Evolutionary conservation across 495 filamentous ascomycete species (phyloP), one percentile per base, ranked within the genome.

Genomic region (Penicillium angulare): DNA sequence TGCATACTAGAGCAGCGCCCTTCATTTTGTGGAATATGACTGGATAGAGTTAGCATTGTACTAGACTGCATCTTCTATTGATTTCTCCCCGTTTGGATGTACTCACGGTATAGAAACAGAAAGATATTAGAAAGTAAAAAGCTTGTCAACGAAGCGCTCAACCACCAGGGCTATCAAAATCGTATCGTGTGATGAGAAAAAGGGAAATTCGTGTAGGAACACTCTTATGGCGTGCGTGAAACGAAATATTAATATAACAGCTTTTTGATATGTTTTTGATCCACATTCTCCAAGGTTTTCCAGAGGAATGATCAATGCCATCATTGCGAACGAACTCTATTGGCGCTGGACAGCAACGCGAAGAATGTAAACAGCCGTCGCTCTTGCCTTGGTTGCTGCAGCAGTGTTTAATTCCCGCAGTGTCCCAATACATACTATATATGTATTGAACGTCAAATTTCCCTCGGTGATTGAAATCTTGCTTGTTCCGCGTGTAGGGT

Each of bases 1-100:
- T 64, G 10, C 45, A 61, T 16, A 67, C 15, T 24, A 73, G 39
- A 6, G 66, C 40, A 34, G 64, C 39, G 35, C 56, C 60, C 68
- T 75, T 74, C 74, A 77, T 77, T 31, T 49, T 71, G 73, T 45
- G 47, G 38, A 43, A 39, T 40, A 39, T 46, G 17, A 46, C 39
- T 39, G 7, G 1, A 15, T 1, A 10, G 12, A 18, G 32, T 59
- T 21, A 59, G 56, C 29, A 15, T 36, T 6, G 3, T 5, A 5
- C 10, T 10, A 5, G 5, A 29, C 5, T 29, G 10, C 26, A 29
- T 29, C n/a, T 1, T 20, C 21, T 13, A 21, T 24, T 22, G 5
- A 17, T 17, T 18, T 36, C 1, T 7, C 34, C n/a, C 4, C 10
- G 18, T 34, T 17, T n/a, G 7, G 39, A 2, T 17, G 16, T 41